Evolutionary conservation across 306 rosid genomes (phyloP).

Genomic region (Cucumis cinereus): DNA sequence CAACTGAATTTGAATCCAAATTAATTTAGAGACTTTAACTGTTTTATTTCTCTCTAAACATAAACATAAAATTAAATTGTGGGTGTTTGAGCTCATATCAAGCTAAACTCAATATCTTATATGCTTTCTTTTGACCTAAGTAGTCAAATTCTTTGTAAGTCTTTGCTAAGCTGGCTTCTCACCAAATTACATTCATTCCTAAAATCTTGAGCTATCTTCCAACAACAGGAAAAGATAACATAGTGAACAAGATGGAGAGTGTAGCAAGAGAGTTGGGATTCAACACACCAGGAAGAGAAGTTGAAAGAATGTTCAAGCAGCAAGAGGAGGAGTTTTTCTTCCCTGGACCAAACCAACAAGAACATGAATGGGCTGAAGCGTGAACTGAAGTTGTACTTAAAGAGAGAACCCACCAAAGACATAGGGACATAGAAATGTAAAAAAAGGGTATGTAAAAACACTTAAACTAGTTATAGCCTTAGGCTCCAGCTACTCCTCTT

Average conservation of each 20-base stretch:
- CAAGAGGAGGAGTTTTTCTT: constrained; percentile 2
- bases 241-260: constrained; percentile 1
- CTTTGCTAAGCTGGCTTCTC: background rate
- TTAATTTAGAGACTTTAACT: too few relatives aligned
- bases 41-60: too few relatives aligned
- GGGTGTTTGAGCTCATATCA: background rate
- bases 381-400: background rate
- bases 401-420: background rate
- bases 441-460: background rate
- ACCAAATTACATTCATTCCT: background rate
- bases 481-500: background rate
- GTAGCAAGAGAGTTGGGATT: background rate
- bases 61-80: too few relatives aligned
- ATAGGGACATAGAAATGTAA: background rate
- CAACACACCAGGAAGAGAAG: background rate
- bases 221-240: background rate
- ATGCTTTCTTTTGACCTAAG: background rate
- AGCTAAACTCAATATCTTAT: background rate
- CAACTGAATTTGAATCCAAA: background rate
- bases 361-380: background rate
- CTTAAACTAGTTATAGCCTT: background rate
- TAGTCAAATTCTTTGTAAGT: background rate
- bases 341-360: background rate
- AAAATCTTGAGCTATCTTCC: background rate
- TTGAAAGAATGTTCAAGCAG: background rate